Percentiles rank a stretch among this genome's conserved stretches.
Evolutionary conservation across 441 rosid species (phyloP).

Genomic region (Mallotus japonicus): DNA sequence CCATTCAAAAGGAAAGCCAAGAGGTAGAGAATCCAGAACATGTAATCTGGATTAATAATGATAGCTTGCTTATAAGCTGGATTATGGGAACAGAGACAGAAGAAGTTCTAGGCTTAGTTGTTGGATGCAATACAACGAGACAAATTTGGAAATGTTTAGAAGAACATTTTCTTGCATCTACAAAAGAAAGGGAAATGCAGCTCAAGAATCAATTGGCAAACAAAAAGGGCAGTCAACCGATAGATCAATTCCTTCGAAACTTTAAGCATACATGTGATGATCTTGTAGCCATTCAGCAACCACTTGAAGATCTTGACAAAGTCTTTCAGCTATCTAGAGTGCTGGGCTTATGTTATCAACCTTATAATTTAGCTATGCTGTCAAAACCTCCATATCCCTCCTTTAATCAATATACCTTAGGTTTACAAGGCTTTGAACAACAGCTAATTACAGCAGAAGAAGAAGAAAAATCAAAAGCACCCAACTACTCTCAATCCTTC

Average conservation of each 20-base stretch:
- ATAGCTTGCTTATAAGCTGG: background rate
- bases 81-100: background rate
- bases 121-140: background rate
- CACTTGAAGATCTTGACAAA: background rate
- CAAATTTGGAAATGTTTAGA: background rate
- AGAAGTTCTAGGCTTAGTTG: background rate
- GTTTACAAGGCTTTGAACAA: background rate
- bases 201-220: background rate
- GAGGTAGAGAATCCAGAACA: background rate
- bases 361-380: background rate
- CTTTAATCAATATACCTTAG: background rate
- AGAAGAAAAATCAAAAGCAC: background rate
- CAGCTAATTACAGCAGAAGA: background rate
- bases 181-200: background rate
- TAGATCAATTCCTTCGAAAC: background rate
- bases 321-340: constrained; percentile 14
- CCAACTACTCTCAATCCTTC: background rate
- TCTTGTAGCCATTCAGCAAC: constrained; percentile 2
- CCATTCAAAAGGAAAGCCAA: background rate
- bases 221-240: background rate
- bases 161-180: background rate
- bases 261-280: background rate
- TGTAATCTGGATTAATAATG: background rate
- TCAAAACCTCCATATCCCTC: background rate
- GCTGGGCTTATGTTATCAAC: background rate